A percentile compares a stretch with the other conserved stretches of the same genome.
These are phyloP conservation scores for Chlorophyllum brunneum DNA, from an alignment of 768 basidiomycete genomes.

Conservation along the genomic window DNA sequence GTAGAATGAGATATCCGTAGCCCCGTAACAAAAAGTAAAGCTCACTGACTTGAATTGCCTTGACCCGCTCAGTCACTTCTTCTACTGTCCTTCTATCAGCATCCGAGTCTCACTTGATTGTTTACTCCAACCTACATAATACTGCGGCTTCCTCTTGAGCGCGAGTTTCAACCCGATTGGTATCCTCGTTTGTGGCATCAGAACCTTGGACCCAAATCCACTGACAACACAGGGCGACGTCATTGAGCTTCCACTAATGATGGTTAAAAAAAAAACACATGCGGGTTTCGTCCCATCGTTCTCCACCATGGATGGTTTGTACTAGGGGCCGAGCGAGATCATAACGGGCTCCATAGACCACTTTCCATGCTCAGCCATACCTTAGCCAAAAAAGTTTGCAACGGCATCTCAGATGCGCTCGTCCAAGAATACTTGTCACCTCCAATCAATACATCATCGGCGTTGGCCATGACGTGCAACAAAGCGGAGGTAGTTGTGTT, in stretches of 20 bases:
- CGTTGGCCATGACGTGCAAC: constrained; percentile 1
- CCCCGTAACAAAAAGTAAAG: not conserved
- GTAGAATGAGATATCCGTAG: not conserved
- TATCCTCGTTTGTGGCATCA: constrained; percentile 20
- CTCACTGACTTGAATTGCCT: constrained; percentile 53
- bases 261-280: constrained; percentile 20
- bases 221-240: constrained; percentile 25
- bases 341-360: not conserved
- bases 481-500: not conserved
- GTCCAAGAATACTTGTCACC: constrained; percentile 51
- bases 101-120: not conserved
- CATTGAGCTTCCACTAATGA: not conserved
- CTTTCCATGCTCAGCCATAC: constrained; percentile 24
- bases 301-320: constrained; percentile 73
- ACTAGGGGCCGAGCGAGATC: constrained; percentile 33
- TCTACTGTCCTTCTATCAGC: constrained; percentile 38
- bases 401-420: constrained; percentile 31
- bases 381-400: constrained; percentile 55
- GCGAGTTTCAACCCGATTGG: constrained; percentile 17
- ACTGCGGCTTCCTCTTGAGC: constrained; percentile 45
- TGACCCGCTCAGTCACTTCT: constrained; percentile 51
- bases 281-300: constrained; percentile 77
- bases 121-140: constrained; percentile 31
- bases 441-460: constrained; percentile 1
- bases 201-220: constrained; percentile 62